Base-by-base conservation (phyloP, 148 eudicot genomes). In the Rhododendron ovatum region DNA sequence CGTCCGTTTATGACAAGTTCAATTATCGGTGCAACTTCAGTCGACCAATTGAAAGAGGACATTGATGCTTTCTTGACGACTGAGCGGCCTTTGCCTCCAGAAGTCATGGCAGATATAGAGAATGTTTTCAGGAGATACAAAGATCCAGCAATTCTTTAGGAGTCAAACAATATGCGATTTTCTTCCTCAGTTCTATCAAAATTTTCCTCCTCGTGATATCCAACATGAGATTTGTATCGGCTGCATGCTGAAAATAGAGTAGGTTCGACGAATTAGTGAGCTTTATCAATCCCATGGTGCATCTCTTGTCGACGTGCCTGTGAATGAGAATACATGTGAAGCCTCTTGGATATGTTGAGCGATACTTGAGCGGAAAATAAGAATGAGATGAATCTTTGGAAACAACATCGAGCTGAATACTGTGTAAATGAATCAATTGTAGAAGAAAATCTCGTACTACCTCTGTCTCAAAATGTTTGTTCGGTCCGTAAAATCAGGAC, bases 1-100 rank as follows among this genome's bases (percentile, higher is more conserved):
- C 96, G 95, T 24, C 95, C 99, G 47, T 96, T 96, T 59, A 91
- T 96, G 85, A 90, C 98, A 18, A 96, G 99, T 85, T 91, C 96
- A 20, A 94, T 96, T 45, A 94, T 96, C 9, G 99, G 99, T 18
- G 99, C 99, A 22, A 95, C 98, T 81, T 92, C 98, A 7, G 83
- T 95, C 35, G 93, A 92, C 86, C 99, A 96, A 87, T 88, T 96
- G 57, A 95, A 86, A 88, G 99, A 96, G 88, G 95, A 96, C 84
- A 89, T 96, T 5, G 95, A 95, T 84, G 98, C 98, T 83, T 91
- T 92, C 85, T 57, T 94, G 83, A 92, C 93, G 8, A 90, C 92
- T 1, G 92, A 90, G 48, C 88, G 98, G 80, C 98, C 98, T 84
- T 86, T 96, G 87, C 84, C 98, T 51, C 86, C 91, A 18, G 91